Percentiles rank a stretch among this genome's conserved stretches.
Evolutionary conservation across 2,329 filamentous ascomycete genomes (phyloP).

Genomic region (Celoporthe dispersa): DNA sequence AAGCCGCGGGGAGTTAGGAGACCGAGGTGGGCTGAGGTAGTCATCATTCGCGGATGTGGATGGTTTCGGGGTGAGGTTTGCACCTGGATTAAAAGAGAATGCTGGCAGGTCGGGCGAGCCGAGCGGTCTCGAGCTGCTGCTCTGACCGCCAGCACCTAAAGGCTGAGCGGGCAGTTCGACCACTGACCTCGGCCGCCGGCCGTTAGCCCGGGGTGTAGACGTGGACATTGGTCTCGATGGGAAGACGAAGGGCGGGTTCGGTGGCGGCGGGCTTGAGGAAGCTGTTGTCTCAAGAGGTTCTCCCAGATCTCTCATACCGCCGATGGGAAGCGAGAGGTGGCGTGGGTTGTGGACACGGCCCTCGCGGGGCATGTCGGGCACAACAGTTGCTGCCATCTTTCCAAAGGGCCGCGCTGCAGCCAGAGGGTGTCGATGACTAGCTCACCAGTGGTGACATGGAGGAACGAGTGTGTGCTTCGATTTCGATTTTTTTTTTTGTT

Average conservation of each 20-base stretch:
- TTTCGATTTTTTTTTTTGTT: background rate
- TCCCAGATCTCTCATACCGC: conserved; percentile 36
- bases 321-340: conserved; percentile 34
- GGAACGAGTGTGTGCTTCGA: conserved; percentile 24
- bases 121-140: conserved; percentile 34
- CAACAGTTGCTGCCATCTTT: conserved; percentile 41
- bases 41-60: conserved; percentile 38
- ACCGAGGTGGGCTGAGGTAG: conserved; percentile 59
- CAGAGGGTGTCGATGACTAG: conserved; percentile 48
- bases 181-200: conserved; percentile 57
- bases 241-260: conserved; percentile 70
- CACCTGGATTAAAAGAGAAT: conserved; percentile 47
- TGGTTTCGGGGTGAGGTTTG: conserved; percentile 32
- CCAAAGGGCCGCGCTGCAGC: conserved; percentile 53
- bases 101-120: conserved; percentile 53
- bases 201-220: conserved; percentile 52
- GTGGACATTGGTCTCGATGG: conserved; percentile 54
- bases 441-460: conserved; percentile 46
- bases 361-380: conserved; percentile 35
- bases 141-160: conserved; percentile 37
- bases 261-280: conserved; percentile 51
- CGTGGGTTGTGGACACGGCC: conserved; percentile 32
- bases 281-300: conserved; percentile 37
- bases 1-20: conserved; percentile 54
- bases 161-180: conserved; percentile 49